Evolutionary conservation across 768 basidiomycete species (phyloP).

Genomic region (Mycena maculata): DNA sequence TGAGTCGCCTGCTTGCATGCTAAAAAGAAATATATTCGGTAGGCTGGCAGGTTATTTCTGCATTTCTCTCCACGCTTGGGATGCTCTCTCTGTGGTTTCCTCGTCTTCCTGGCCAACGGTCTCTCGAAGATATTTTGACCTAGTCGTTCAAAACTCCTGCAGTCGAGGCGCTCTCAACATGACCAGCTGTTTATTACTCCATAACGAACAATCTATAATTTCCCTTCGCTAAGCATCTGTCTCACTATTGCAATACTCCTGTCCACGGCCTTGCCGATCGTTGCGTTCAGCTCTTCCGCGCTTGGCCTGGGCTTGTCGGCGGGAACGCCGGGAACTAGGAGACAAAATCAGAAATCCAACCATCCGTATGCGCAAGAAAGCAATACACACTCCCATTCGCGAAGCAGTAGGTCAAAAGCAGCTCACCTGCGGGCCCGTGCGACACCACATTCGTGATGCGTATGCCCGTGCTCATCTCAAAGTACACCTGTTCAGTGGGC

Average conservation of each 20-base stretch:
- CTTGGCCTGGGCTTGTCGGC: slow-evolving; percentile 25
- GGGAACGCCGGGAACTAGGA: slow-evolving; percentile 19
- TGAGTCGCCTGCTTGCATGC: too few species aligned
- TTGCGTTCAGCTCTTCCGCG: slow-evolving; percentile 26
- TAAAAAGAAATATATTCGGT: too few species aligned
- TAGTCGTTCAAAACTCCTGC: too few species aligned
- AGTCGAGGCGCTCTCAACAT: too few species aligned
- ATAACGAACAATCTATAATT: slow-evolving; percentile 24
- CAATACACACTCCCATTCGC: slow-evolving; percentile 24
- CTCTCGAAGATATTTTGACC: too few species aligned
- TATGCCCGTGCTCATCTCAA: slow-evolving; percentile 22
- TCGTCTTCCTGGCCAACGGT: too few species aligned
- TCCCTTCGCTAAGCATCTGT: slow-evolving; percentile 31
- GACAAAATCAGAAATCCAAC: too few species aligned
- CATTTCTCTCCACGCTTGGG: too few species aligned
- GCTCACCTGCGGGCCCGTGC: slow-evolving; percentile 20
- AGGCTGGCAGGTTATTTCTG: too few species aligned
- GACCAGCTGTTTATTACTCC: too few species aligned
- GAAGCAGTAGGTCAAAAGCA: slow-evolving; percentile 28
- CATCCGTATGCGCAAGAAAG: too few species aligned
- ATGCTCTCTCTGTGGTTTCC: too few species aligned
- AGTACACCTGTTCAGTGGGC: slow-evolving; percentile 30
- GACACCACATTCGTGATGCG: slow-evolving; percentile 29
- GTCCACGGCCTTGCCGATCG: slow-evolving; percentile 5
- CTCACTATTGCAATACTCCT: slow-evolving; percentile 18